Conservation (phyloP, 2,329 filamentous ascomycete species). For the Aspergillus costaricaensis region DNA sequence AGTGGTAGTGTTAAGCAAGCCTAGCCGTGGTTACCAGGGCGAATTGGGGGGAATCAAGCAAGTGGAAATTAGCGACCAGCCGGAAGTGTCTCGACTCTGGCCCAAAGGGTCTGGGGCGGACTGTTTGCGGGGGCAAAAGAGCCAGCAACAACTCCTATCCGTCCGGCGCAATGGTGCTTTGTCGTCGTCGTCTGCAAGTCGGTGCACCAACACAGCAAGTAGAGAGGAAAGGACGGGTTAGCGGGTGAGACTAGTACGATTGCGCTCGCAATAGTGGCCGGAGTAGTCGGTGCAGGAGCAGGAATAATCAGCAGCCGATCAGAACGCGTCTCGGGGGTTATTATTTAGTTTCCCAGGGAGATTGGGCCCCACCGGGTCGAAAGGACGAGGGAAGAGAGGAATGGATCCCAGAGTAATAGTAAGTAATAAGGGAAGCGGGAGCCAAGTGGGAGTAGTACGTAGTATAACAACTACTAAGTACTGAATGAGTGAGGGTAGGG, state of each 20-base stretch:
- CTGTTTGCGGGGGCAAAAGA: constrained; percentile 31
- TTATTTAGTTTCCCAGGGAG: constrained; percentile 8
- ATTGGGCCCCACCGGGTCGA: constrained; percentile 12
- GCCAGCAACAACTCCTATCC: background rate
- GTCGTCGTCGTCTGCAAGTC: background rate
- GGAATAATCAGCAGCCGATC: constrained; percentile 18
- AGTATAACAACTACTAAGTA: background rate
- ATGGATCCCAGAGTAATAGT: no score
- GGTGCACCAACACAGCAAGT: no score
- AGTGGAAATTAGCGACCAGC: constrained; percentile 9
- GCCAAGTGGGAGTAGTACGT: background rate
- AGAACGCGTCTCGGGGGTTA: constrained; percentile 12
- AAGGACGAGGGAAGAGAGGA: background rate
- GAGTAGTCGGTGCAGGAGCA: constrained; percentile 2
- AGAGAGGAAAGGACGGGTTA: background rate
- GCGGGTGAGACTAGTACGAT: constrained; percentile 4
- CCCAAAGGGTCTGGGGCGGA: constrained; percentile 23
- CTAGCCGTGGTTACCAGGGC: constrained; percentile 32
- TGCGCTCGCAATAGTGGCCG: background rate
- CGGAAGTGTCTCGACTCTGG: constrained; percentile 1
- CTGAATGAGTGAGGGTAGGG: background rate
- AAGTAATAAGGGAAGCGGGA: background rate
- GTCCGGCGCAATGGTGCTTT: background rate
- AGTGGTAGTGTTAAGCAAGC: no score
- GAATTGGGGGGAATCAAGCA: constrained; percentile 21